These are phyloP conservation scores for Taxawa tesnikishii DNA, from an alignment of 2,329 filamentous ascomycete genomes.

Conservation along the genomic window DNA sequence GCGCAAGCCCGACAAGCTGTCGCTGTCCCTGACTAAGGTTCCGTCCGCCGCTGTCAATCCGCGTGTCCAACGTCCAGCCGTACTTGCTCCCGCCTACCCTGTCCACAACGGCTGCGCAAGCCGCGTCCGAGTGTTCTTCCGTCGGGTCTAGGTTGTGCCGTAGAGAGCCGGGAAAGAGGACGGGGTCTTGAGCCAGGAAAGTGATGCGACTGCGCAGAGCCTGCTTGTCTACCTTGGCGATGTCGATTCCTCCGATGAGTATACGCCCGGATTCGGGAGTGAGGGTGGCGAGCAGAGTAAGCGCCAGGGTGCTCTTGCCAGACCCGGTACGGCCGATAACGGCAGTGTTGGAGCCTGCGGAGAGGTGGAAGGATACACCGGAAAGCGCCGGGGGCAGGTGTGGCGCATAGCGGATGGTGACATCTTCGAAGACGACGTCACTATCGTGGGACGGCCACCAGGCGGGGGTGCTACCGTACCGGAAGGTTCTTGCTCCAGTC, in stretches of 20 bases:
- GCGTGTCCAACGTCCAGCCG: constrained; percentile 43
- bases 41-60: constrained; percentile 47
- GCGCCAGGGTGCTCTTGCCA: constrained; percentile 67
- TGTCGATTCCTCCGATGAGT: constrained; percentile 47
- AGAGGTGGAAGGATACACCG: constrained; percentile 60
- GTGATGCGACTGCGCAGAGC: constrained; percentile 49
- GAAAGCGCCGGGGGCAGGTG: constrained; percentile 61
- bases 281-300: constrained; percentile 47
- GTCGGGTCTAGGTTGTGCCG: constrained; percentile 52
- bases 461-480: constrained; percentile 56
- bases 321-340: constrained; percentile 72
- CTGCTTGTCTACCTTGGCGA: constrained; percentile 46
- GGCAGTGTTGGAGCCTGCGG: constrained; percentile 65
- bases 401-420: constrained; percentile 69
- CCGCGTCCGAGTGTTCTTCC: constrained; percentile 41
- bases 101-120: constrained; percentile 40
- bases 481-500: constrained; percentile 61
- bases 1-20: constrained; percentile 50
- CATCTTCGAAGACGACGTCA: constrained; percentile 62
- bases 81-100: constrained; percentile 41
- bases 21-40: constrained; percentile 54
- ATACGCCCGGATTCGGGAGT: constrained; percentile 43
- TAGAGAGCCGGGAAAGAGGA: constrained; percentile 51
- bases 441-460: constrained; percentile 64
- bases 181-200: constrained; percentile 55